Evolutionary conservation across 768 basidiomycete genomes (phyloP), one percentile per base, ranked within the genome.

Genomic region (Mycena belliarum): DNA sequence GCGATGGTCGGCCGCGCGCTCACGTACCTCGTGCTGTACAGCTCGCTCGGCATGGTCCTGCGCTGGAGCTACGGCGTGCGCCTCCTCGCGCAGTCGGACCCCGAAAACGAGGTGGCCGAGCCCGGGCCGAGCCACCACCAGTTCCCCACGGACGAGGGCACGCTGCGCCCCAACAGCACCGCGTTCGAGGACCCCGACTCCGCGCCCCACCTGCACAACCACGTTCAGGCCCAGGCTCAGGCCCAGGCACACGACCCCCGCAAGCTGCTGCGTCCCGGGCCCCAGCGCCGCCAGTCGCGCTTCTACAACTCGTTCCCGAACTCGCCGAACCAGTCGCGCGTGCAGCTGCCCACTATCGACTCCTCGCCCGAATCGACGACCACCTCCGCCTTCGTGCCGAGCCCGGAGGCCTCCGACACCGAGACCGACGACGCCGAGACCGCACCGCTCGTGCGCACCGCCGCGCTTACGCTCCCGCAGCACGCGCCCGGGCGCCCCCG

Each of bases 41-140:
- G 91, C 57, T 97, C 95, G 0, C 80, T 98, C 29, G 97, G 97
- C 42, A 96, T 96, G 94, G 85, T 98, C 66, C 73, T 97, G 28
- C 88, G 95, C 16, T 98, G 96, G 91, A 95, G 92, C 52, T 93
- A 90, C 70, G 95, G 95, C 20, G 88, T 97, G n/a, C 83, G 81
- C 48, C 78, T 96, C 0, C 79, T 97, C 9, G 81, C 91, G 0
- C 83, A 82, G 55, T 88, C 91, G 3, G 91, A 92, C 55, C 70
- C 73, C 3, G 71, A 76, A 40, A 55, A 53, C 29, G 52, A 60
- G 28, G 61, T 58, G 10, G 52, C 61, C 37, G 69, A 67, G 48
- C 66, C 57, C 45, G 66, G 64, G 32, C 49, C 55, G 3, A 55
- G 43, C 21, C 44, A 32, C 33, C 41, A 53, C 12, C 21, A 50